Base-by-base conservation (phyloP, 2,329 filamentous ascomycete genomes). In the Clathrospora elynae region DNA sequence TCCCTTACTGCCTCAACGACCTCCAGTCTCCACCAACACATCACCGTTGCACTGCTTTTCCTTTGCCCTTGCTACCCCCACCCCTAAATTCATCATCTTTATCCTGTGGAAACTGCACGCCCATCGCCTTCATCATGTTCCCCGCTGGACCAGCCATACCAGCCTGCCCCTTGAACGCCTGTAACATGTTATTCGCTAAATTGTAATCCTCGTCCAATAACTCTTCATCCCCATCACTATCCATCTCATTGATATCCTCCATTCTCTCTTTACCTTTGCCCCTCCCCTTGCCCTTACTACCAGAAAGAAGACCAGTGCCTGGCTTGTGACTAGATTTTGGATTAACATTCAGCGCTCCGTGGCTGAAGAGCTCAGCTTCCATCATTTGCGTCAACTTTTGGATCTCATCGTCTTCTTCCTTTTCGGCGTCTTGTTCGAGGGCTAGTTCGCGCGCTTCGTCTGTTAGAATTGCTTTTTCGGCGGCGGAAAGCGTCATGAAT, bases 111-210 rank as follows among this genome's bases (percentile, higher is more conserved):
- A 96, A 75, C 26, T 82, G 79, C 53, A 96, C 76, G 0, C 90
- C 90, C 85, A 97, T 87, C 73, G 95, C 80, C 5, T 85, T 86
- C 61, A 99, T 78, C 47, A 99, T 75, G 65, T 96, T 97, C 1
- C 91, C 85, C 2, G 88, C 87, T 1, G 93, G 93, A 0, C 93
- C 93, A 20, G 89, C 78, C 75, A 87, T 82, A 9, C 93, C 93
- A 12, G 78, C 89, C 68, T 97, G 92, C 11, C 88, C 86, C 64
- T 95, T 95, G 71, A 99, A 91, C 59, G 89, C 92, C 68, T 96
- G 90, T 1, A 99, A 76, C 40, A 99, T 76, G 61, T 97, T 97
- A 68, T 87, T 90, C 12, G 88, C 90, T 16, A 99, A 76, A 49
- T 93, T 92, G 56, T 90, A 87, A 64, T 97, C 88, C 18, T 93